These are phyloP conservation scores for Tarenaya hassleriana DNA, from an alignment of 345 rosid genomes.

Conservation along the genomic window DNA sequence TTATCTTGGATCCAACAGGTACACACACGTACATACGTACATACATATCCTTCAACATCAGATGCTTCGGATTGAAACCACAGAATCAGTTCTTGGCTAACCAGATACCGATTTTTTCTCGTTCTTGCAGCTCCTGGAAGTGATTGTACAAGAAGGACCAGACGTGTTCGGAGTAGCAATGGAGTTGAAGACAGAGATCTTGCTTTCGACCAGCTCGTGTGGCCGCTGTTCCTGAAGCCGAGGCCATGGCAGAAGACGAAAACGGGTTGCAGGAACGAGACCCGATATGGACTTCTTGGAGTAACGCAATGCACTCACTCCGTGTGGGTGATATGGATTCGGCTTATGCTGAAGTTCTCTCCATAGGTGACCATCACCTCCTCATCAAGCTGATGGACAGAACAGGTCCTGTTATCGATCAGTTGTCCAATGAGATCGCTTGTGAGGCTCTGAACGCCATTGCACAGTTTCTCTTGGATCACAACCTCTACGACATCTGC, in stretches of 20 bases:
- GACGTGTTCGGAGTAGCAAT: conserved; percentile 56
- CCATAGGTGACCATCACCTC: conserved; percentile 76
- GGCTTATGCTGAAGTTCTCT: conserved; percentile 76
- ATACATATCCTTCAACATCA: not conserved
- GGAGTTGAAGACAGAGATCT: conserved; percentile 79
- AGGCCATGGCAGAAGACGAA: conserved; percentile 78
- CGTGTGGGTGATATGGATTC: conserved; percentile 85
- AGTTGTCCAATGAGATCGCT: conserved; percentile 74
- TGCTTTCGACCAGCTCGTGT: conserved; percentile 50
- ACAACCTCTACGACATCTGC: conserved; percentile 69
- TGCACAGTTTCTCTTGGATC: conserved; percentile 74
- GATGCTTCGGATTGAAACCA: too few relatives aligned
- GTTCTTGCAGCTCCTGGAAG: conserved; percentile 54
- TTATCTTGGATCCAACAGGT: conserved; percentile 99
- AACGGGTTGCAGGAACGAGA: conserved; percentile 63
- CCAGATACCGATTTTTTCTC: conserved; percentile 4
- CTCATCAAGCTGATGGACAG: conserved; percentile 93
- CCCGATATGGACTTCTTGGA: conserved; percentile 88
- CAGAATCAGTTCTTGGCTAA: conserved; percentile 2
- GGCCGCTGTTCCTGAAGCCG: conserved; percentile 77
- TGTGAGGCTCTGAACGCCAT: conserved; percentile 66
- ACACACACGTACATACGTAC: too few relatives aligned
- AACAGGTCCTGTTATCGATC: conserved; percentile 85
- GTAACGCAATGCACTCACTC: conserved; percentile 86
- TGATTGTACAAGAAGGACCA: conserved; percentile 76